Conservation (phyloP, 208 protist species). For the Porcisia deanei region DNA sequence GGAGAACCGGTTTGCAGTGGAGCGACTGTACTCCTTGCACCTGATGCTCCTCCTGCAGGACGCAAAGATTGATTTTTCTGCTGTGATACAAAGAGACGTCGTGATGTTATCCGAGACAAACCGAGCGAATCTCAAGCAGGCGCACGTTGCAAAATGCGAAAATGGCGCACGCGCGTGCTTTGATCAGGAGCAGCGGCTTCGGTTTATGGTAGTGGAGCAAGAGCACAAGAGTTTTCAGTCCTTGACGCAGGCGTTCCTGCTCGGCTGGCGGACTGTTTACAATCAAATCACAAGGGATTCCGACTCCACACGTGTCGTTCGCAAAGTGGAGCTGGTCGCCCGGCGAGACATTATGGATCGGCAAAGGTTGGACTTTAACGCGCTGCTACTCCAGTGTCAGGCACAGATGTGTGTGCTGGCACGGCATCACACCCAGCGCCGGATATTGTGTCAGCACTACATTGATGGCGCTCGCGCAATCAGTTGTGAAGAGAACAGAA, state of each 20-base stretch:
- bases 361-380: constrained; percentile 41
- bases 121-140: constrained; percentile 11
- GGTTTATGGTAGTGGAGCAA: constrained; percentile 45
- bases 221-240: constrained; percentile 43
- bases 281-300: constrained; percentile 33
- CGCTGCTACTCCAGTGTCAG: constrained; percentile 27
- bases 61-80: constrained; percentile 15
- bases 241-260: constrained; percentile 39
- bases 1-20: constrained; percentile 11
- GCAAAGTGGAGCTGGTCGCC: constrained; percentile 60
- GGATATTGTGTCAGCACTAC: constrained; percentile 42
- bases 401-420: constrained; percentile 5
- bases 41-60: constrained; percentile 19
- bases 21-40: constrained; percentile 24
- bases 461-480: constrained; percentile 32
- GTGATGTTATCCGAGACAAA: constrained; percentile 9
- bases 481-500: constrained; percentile 41
- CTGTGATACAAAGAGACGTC: constrained; percentile 28
- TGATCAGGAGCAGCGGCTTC: constrained; percentile 45
- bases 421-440: constrained; percentile 16
- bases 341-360: constrained; percentile 57
- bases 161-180: constrained; percentile 11
- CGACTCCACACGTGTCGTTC: constrained; percentile 38
- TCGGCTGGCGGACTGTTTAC: constrained; percentile 60
- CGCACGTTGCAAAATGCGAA: constrained; percentile 9